These are phyloP conservation scores for Blepharisma stoltei DNA, from an alignment of 73 alveolate species.

Conservation along the genomic window DNA sequence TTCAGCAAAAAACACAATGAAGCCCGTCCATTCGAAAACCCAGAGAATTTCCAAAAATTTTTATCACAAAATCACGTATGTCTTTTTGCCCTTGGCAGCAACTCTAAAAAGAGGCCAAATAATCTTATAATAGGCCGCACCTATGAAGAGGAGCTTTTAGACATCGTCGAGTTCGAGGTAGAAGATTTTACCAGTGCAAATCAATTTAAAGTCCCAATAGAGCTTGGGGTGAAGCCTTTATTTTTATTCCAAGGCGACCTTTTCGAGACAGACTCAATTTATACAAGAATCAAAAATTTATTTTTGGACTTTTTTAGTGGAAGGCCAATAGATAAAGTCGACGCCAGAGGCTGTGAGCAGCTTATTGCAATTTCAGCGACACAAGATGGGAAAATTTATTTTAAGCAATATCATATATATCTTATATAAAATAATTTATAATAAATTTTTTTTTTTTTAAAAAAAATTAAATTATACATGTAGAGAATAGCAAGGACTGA, in stretches of 20 bases:
- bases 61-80: background rate
- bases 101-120: conserved; percentile 74
- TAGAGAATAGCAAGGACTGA: too few species aligned
- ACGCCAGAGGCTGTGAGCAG: conserved; percentile 49
- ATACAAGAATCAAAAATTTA: conserved; percentile 54
- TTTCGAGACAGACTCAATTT: conserved; percentile 57
- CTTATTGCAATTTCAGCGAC: conserved; percentile 58
- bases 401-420: conserved; percentile 14
- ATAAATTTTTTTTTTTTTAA: too few species aligned
- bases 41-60: conserved; percentile 4
- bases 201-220: conserved; percentile 37
- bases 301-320: conserved; percentile 52
- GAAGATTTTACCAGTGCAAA: conserved; percentile 40
- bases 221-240: conserved; percentile 57
- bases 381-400: conserved; percentile 33
- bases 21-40: conserved; percentile 12
- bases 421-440: too few species aligned
- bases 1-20: background rate
- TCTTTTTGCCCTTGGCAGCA: conserved; percentile 34
- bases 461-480: background rate
- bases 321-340: conserved; percentile 44
- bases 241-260: conserved; percentile 73
- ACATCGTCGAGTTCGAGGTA: conserved; percentile 68
- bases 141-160: conserved; percentile 58
- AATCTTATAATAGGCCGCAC: conserved; percentile 66